A percentile compares a stretch with the other conserved stretches of the same genome.
phyloP scores from a whole-genome alignment of 768 basidiomycete species.

The Podaxis mareebaensis region DNA sequence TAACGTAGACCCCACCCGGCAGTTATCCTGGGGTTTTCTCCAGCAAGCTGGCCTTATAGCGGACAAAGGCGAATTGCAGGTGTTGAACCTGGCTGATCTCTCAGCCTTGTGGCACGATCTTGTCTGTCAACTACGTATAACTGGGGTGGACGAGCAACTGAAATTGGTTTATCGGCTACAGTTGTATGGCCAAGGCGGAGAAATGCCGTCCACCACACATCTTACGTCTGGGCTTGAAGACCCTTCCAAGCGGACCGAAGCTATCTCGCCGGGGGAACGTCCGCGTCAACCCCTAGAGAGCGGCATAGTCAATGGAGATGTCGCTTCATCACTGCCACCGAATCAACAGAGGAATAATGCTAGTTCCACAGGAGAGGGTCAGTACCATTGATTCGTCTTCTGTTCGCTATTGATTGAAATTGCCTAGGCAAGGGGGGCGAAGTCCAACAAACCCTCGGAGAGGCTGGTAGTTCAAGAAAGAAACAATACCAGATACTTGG shows the following conservation, averaged over 20 bases:
- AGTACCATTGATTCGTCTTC: neutral
- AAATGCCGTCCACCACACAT: constrained; percentile 17
- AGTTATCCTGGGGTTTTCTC: constrained; percentile 55
- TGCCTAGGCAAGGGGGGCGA: neutral
- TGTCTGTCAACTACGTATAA: constrained; percentile 29
- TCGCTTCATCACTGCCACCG: neutral
- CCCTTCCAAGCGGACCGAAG: neutral
- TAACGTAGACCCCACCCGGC: constrained; percentile 38
- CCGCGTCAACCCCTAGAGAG: neutral
- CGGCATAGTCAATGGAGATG: neutral
- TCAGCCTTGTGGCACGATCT: constrained; percentile 30
- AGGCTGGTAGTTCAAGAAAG: neutral
- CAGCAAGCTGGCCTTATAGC: constrained; percentile 36
- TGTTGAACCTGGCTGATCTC: constrained; percentile 40
- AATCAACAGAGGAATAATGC: neutral
- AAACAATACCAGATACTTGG: constrained; percentile 56
- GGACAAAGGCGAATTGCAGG: constrained; percentile 22
- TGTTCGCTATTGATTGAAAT: neutral
- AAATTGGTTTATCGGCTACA: constrained; percentile 54
- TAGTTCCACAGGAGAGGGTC: neutral
- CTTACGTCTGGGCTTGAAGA: neutral
- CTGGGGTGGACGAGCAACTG: constrained; percentile 39
- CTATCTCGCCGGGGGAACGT: neutral
- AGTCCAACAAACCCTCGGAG: neutral
- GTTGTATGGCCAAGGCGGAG: constrained; percentile 19